A percentile compares a stretch with the other conserved stretches of the same genome.
These are phyloP conservation scores for Vaccinium macrocarpon DNA, from an alignment of 148 eudicot species.

Conservation along the genomic window DNA sequence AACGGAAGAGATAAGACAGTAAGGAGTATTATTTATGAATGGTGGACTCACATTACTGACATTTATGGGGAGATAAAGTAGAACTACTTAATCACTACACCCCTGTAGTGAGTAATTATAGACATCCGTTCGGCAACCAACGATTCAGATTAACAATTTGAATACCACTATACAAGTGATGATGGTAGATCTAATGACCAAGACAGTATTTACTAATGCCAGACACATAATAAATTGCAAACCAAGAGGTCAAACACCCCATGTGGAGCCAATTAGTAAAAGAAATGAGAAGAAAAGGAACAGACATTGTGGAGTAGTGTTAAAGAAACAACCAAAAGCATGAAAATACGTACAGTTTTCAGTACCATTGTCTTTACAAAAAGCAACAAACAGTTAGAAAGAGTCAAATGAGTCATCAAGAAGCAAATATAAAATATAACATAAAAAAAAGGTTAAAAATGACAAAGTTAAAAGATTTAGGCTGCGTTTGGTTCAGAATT, in stretches of 20 bases:
- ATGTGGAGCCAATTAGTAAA: neutral
- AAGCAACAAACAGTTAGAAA: slow-evolving; percentile 2
- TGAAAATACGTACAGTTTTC: neutral
- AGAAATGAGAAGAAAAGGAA: neutral
- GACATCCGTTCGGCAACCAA: too few species aligned
- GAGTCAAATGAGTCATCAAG: neutral
- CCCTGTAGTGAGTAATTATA: too few species aligned
- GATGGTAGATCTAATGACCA: too few species aligned
- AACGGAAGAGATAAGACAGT: too few species aligned
- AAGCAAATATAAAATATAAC: neutral
- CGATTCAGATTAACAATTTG: too few species aligned
- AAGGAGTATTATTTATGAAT: too few species aligned
- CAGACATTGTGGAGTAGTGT: slow-evolving; percentile 6
- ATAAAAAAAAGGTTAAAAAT: neutral
- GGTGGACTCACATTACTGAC: too few species aligned
- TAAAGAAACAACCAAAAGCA: neutral
- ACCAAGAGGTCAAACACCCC: neutral
- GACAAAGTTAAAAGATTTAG: neutral
- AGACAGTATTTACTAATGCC: too few species aligned
- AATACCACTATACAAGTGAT: too few species aligned
- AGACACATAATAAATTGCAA: neutral
- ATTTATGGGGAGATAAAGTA: too few species aligned
- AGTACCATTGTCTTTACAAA: neutral
- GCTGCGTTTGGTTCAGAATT: too few species aligned
- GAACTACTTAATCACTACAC: too few species aligned